Percentiles rank a stretch among this genome's conserved stretches.
These are phyloP conservation scores for Silene conica DNA, from an alignment of 148 eudicot species.

Conservation along the genomic window DNA sequence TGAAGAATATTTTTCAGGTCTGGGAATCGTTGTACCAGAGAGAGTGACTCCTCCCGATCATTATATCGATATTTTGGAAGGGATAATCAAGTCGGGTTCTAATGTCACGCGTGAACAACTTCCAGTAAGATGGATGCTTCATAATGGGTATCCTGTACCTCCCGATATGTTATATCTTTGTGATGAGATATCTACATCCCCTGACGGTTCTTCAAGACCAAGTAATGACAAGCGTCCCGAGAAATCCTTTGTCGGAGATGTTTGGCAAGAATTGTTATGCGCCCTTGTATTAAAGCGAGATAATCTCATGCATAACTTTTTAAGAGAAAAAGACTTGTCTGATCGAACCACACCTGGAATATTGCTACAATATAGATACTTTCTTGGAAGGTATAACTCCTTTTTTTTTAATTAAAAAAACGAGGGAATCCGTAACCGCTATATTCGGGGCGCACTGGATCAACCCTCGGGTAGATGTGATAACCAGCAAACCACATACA, in stretches of 20 bases:
- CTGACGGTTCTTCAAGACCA: slow-evolving; percentile 28
- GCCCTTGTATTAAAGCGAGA: slow-evolving; percentile 40
- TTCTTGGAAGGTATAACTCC: slow-evolving; percentile 83
- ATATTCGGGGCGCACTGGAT: no score
- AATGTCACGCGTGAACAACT: slow-evolving; percentile 76
- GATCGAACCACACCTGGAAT: slow-evolving; percentile 63
- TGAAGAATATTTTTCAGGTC: slow-evolving; percentile 73
- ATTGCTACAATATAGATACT: slow-evolving; percentile 70
- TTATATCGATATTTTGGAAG: slow-evolving; percentile 87
- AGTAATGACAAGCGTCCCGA: slow-evolving; percentile 26
- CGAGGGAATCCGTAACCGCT: no score
- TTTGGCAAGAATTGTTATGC: slow-evolving; percentile 41
- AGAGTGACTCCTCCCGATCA: slow-evolving; percentile 94
- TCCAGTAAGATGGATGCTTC: slow-evolving; percentile 97
- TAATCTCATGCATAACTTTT: slow-evolving; percentile 37
- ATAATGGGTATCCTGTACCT: slow-evolving; percentile 86
- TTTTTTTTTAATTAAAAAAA: no score
- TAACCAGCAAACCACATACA: no score
- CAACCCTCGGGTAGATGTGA: no score
- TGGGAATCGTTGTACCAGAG: slow-evolving; percentile 78
- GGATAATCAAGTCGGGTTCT: slow-evolving; percentile 57
- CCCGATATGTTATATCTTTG: slow-evolving; percentile 78
- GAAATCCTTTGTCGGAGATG: slow-evolving; percentile 39
- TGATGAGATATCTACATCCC: slow-evolving; percentile 57
- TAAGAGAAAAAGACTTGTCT: slow-evolving; percentile 52